phyloP scores from a whole-genome alignment of 208 protist species.

The Acanthamoeba triangularis region DNA sequence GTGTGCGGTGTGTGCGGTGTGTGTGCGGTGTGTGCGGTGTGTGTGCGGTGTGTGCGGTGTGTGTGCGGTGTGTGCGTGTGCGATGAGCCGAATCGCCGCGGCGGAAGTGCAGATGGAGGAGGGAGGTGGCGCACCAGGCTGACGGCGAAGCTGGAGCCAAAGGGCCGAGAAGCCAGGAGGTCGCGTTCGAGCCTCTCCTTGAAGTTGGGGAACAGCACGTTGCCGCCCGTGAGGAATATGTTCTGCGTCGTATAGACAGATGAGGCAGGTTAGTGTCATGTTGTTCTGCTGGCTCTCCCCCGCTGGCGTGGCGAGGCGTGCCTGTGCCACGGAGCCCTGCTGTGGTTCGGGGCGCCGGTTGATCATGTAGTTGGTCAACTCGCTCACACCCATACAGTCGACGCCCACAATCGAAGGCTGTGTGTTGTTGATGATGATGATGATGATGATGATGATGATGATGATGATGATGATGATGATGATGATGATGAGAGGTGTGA shows the following conservation, averaged over 20 bases:
- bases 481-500: too few species aligned
- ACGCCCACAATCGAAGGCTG: slow-evolving; percentile 48
- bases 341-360: neutral
- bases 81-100: neutral
- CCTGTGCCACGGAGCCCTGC: slow-evolving; percentile 4
- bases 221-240: slow-evolving; percentile 53
- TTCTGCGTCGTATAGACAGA: neutral
- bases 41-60: neutral
- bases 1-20: neutral
- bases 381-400: slow-evolving; percentile 56
- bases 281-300: neutral
- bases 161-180: neutral
- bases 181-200: slow-evolving; percentile 24
- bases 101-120: neutral
- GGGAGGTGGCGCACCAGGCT: neutral
- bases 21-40: neutral
- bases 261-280: neutral
- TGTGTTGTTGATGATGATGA: too few species aligned
- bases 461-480: too few species aligned
- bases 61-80: neutral
- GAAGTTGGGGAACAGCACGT: slow-evolving; percentile 37
- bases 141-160: neutral
- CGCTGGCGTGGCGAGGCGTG: neutral
- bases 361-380: slow-evolving; percentile 6
- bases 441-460: too few species aligned